Conservation (phyloP, 495 filamentous ascomycete species). For the Penicillium verhagenii region DNA sequence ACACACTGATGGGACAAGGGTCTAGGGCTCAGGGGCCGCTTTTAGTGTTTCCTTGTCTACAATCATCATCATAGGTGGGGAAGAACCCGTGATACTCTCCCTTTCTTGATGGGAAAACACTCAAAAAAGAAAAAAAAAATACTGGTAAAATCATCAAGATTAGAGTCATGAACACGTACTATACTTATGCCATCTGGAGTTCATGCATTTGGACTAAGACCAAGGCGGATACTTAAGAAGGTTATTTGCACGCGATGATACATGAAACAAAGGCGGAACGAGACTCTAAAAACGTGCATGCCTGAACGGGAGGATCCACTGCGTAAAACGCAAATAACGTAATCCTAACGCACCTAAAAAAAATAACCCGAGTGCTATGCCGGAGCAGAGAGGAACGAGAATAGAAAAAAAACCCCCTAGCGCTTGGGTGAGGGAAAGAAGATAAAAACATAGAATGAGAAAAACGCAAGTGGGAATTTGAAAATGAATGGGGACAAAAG, state of each 20-base stretch:
- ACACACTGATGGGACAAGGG: not conserved
- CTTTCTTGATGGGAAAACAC: too few species aligned
- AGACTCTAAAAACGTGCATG: slow-evolving; percentile 11
- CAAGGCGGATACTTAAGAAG: slow-evolving; percentile 1
- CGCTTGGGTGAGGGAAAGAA: slow-evolving; percentile 17
- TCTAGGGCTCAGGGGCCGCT: slow-evolving; percentile 4
- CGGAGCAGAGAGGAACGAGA: slow-evolving; percentile 6
- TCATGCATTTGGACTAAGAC: not conserved
- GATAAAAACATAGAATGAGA: not conserved
- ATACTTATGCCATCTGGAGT: not conserved
- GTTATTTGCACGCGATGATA: slow-evolving; percentile 8
- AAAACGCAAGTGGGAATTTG: slow-evolving; percentile 1
- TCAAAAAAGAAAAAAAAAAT: too few species aligned
- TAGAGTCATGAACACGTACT: not conserved
- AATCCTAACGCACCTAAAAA: not conserved
- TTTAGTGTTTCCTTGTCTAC: not conserved
- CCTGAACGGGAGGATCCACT: slow-evolving; percentile 4
- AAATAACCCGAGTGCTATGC: not conserved
- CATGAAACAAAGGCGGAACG: not conserved
- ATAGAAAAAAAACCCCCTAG: slow-evolving; percentile 23
- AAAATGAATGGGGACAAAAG: slow-evolving; percentile 6
- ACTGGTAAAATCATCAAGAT: not conserved
- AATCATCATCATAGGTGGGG: not conserved
- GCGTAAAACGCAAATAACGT: slow-evolving; percentile 5
- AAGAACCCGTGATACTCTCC: slow-evolving; percentile 15